These are phyloP conservation scores for Aspergillus sclerotialis DNA, from an alignment of 2,329 filamentous ascomycete genomes.

Conservation along the genomic window DNA sequence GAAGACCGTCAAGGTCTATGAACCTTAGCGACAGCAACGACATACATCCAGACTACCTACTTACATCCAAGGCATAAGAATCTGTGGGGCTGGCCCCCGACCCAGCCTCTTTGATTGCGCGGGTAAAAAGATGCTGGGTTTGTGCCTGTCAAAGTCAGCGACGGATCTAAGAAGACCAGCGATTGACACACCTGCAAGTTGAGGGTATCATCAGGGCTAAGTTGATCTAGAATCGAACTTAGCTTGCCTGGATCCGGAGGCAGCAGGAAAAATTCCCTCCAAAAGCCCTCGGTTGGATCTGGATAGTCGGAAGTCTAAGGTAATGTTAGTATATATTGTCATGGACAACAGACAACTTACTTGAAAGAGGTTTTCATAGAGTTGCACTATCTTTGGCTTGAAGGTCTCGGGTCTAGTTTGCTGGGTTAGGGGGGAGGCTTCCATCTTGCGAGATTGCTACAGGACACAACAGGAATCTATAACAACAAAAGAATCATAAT, in stretches of 20 bases:
- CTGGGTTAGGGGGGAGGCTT: slow-evolving; percentile 87
- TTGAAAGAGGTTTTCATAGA: slow-evolving; percentile 77
- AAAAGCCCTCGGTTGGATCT: slow-evolving; percentile 82
- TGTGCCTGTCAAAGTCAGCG: slow-evolving; percentile 42
- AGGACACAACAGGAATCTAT: not conserved
- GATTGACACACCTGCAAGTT: slow-evolving; percentile 55
- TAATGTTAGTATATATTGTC: slow-evolving; percentile 12
- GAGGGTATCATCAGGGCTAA: slow-evolving; percentile 68
- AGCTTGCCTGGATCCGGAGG: slow-evolving; percentile 68
- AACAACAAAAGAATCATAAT: not conserved
- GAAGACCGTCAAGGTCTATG: slow-evolving; percentile 81
- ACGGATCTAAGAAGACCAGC: slow-evolving; percentile 5
- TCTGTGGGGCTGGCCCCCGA: slow-evolving; percentile 55
- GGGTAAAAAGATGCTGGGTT: slow-evolving; percentile 69
- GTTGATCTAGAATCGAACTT: slow-evolving; percentile 59
- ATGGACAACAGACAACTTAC: slow-evolving; percentile 28
- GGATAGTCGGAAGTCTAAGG: slow-evolving; percentile 56
- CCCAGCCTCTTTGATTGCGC: slow-evolving; percentile 64
- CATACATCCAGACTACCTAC: slow-evolving; percentile 4
- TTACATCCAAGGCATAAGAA: slow-evolving; percentile 78
- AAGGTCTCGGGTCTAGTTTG: slow-evolving; percentile 85
- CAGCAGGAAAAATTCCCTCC: slow-evolving; percentile 90
- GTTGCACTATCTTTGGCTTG: slow-evolving; percentile 84
- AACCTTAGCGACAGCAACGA: slow-evolving; percentile 34
- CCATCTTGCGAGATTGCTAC: slow-evolving; percentile 50